Evolutionary conservation across 1,284 basidiomycete genomes (phyloP).

Genomic region (Naganishia cerealis): DNA sequence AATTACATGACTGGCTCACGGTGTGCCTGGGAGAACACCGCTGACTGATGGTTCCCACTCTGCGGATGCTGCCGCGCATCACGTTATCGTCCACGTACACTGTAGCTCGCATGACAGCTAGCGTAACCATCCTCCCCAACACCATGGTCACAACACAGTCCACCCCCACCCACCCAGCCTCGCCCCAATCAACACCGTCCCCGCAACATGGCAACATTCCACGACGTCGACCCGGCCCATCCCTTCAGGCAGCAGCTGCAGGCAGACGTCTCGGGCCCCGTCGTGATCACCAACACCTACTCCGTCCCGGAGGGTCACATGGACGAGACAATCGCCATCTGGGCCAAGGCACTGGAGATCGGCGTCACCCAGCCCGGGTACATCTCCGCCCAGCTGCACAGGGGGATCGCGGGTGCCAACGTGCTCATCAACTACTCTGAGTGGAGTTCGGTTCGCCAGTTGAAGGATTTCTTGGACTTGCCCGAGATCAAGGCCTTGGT

Average conservation of each 20-base stretch:
- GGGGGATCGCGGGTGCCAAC: background rate
- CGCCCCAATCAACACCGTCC: too few relatives aligned
- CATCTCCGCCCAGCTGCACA: background rate
- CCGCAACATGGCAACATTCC: background rate
- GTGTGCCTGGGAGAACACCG: too few relatives aligned
- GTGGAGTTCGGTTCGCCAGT: background rate
- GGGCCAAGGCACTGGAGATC: background rate
- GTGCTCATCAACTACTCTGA: background rate
- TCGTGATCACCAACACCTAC: background rate
- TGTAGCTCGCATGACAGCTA: too few relatives aligned
- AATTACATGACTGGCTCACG: too few relatives aligned
- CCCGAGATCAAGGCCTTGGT: background rate
- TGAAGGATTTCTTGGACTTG: background rate
- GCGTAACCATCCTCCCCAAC: too few relatives aligned
- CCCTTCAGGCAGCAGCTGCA: constrained; percentile 5
- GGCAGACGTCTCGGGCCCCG: background rate
- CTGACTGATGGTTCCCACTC: too few relatives aligned
- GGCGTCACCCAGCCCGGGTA: background rate
- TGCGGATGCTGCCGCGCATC: too few relatives aligned
- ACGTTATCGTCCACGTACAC: too few relatives aligned
- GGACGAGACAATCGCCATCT: background rate
- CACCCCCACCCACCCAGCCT: too few relatives aligned
- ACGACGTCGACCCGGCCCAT: background rate
- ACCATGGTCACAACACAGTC: too few relatives aligned
- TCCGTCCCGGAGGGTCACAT: background rate